A percentile compares a stretch with the other conserved stretches of the same genome.
These are phyloP conservation scores for Beauveria rudraprayagi DNA, from an alignment of 2,329 filamentous ascomycete genomes.

Conservation along the genomic window DNA sequence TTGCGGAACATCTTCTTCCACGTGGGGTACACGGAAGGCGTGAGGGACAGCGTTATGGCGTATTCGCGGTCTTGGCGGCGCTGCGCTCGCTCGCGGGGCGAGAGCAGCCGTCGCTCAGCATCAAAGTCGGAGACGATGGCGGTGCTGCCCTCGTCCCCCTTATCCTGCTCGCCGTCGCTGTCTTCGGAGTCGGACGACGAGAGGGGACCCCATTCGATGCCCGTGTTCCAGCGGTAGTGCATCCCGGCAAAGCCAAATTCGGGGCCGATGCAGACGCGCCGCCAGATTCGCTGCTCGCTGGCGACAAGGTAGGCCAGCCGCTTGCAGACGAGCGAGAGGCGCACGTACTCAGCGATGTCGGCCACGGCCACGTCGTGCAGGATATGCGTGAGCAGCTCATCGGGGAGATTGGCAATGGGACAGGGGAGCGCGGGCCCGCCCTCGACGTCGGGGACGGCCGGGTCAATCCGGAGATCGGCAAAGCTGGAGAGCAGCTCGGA, in stretches of 20 bases:
- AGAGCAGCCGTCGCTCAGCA: background rate
- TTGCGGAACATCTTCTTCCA: conserved; percentile 68
- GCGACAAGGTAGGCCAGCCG: conserved; percentile 76
- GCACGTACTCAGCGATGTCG: conserved; percentile 70
- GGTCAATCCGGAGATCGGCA: conserved; percentile 58
- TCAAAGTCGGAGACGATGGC: conserved; percentile 19
- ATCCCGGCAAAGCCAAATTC: conserved; percentile 77
- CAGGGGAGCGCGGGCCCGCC: conserved; percentile 68
- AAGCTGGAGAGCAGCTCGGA: conserved; percentile 71
- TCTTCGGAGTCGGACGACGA: conserved; percentile 10
- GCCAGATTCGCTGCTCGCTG: conserved; percentile 84
- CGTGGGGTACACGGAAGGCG: conserved; percentile 38
- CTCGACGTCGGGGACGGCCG: conserved; percentile 60
- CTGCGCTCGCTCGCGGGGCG: conserved; percentile 27
- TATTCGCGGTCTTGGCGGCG: conserved; percentile 25
- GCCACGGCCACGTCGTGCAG: conserved; percentile 60
- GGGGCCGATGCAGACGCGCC: conserved; percentile 57
- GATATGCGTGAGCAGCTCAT: conserved; percentile 78
- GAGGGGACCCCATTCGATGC: conserved; percentile 48
- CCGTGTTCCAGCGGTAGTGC: conserved; percentile 69
- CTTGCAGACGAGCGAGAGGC: conserved; percentile 76
- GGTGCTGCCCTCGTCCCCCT: conserved; percentile 20
- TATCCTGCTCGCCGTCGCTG: conserved; percentile 18
- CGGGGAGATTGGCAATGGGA: conserved; percentile 67
- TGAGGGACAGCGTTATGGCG: conserved; percentile 32